Conservation (phyloP, 495 filamentous ascomycete species). For the Durotheca rogersii region DNA sequence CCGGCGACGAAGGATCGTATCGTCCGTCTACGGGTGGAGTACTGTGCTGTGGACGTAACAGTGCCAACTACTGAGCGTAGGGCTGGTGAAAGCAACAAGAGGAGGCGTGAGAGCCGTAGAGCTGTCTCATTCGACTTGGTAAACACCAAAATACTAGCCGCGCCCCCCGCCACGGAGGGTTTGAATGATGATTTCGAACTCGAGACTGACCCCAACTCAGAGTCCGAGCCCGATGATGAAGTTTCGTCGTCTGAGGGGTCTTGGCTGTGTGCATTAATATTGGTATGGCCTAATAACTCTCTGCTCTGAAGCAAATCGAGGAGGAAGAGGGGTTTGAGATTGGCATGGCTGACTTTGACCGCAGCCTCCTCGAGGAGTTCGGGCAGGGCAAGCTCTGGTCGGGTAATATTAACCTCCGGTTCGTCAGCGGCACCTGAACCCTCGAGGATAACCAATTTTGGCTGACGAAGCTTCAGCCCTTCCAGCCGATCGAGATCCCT, state of each 20-base stretch:
- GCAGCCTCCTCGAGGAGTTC: constrained; percentile 68
- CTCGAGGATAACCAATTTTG: constrained; percentile 74
- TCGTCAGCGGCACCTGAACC: constrained; percentile 38
- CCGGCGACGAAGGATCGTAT: constrained; percentile 62
- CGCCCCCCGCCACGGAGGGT: constrained; percentile 2
- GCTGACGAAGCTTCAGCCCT: constrained; percentile 68
- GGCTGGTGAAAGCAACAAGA: constrained; percentile 65
- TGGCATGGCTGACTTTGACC: constrained; percentile 70
- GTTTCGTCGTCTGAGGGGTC: constrained; percentile 30
- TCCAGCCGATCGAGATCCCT: constrained; percentile 78
- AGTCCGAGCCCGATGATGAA: constrained; percentile 37
- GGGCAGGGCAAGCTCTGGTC: constrained; percentile 60
- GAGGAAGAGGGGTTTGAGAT: constrained; percentile 83
- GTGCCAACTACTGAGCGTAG: constrained; percentile 60
- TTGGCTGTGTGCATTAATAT: background rate
- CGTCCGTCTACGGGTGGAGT: constrained; percentile 58
- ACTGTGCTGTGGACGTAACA: constrained; percentile 72
- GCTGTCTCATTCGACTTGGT: constrained; percentile 85
- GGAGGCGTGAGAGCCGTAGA: constrained; percentile 72
- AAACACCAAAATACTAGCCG: constrained; percentile 72
- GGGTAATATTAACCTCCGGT: constrained; percentile 23
- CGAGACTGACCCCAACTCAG: constrained; percentile 29
- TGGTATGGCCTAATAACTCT: constrained; percentile 26
- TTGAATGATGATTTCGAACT: constrained; percentile 10
- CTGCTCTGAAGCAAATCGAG: constrained; percentile 57